A percentile compares a stretch with the other conserved stretches of the same genome.
Conservation (phyloP, 2,329 filamentous ascomycete species). For the Ophiobolus disseminans region DNA sequence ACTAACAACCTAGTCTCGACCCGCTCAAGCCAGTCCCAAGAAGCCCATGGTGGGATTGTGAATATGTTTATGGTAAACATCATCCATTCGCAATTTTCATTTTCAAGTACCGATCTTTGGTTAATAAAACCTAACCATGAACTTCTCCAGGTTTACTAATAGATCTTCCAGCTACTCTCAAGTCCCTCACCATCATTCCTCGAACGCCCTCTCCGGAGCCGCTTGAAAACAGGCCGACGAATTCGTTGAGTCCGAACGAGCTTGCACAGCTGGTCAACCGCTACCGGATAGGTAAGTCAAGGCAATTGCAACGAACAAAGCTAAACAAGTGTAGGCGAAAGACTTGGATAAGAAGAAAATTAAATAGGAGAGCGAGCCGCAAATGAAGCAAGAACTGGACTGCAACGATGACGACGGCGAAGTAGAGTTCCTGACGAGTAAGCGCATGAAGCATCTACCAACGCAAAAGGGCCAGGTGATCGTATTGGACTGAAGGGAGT, state of each 20-base stretch:
- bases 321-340: too few species aligned
- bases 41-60: too few species aligned
- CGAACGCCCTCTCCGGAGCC: too few species aligned
- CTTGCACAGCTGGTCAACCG: too few species aligned
- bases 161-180: conserved; percentile 28
- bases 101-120: conserved; percentile 23
- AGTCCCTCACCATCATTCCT: conserved; percentile 35
- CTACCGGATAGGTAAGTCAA: too few species aligned
- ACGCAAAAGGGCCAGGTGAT: conserved; percentile 12
- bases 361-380: not conserved
- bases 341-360: conserved; percentile 1
- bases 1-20: too few species aligned
- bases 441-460: conserved; percentile 9
- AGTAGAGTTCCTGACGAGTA: conserved; percentile 11
- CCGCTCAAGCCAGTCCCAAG: too few species aligned
- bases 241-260: too few species aligned
- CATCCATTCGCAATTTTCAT: conserved; percentile 18
- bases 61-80: conserved; percentile 3
- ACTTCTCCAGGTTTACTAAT: too few species aligned
- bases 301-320: too few species aligned
- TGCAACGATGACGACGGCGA: not conserved
- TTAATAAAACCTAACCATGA: not conserved
- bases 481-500: conserved; percentile 9
- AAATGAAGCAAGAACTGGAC: conserved; percentile 5
- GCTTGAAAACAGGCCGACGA: too few species aligned